Base-by-base conservation (phyloP, 2,329 filamentous ascomycete species). In the Microcera coccophila region DNA sequence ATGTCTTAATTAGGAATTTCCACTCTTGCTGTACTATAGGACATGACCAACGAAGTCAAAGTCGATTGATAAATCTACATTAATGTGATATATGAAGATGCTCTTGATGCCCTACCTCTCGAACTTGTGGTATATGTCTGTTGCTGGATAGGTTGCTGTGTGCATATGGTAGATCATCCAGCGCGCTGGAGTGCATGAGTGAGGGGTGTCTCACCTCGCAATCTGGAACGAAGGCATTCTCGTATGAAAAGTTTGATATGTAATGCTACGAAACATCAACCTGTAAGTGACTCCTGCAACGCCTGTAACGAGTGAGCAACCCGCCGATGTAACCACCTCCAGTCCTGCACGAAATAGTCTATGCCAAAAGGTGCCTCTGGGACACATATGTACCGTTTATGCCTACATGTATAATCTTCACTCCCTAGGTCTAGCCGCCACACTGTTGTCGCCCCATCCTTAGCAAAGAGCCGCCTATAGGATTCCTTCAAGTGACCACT, bases 401-500 rank as follows among this genome's bases (percentile, higher is more conserved):
- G 48, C 44, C 54, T 22, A 36, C 33, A 38, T 35, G 33, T 35
- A 19, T 15, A 19, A 35, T 8, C 33, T 22, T 38, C n/a, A 28
- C 36, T 38, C 28, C 22, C n/a, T 9, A 8, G 16, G 16, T 35
- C 33, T 35, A 35, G 10, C 8, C 7, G 5, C 16, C 33, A 8
- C 33, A 15, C 15, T 26, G 20, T 18, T 38, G n/a, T 38, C 36
- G 36, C 18, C 21, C 9, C 22, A n/a, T n/a, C n/a, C n/a, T 4
- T 21, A 14, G 9, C 17, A 18, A 28, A 24, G 21, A 15, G 19
- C 24, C 17, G 33, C 9, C 42, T 61, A 68, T 45, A 73, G 40
- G 31, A 78, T 62, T 36, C 64, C 74, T 4, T 71, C 64, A 32
- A 77, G 62, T 41, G 63, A 66, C 76, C 76, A 80, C 17, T 78